Conservation (phyloP, 73 alveolate genomes). For the Paramecium primaurelia region DNA sequence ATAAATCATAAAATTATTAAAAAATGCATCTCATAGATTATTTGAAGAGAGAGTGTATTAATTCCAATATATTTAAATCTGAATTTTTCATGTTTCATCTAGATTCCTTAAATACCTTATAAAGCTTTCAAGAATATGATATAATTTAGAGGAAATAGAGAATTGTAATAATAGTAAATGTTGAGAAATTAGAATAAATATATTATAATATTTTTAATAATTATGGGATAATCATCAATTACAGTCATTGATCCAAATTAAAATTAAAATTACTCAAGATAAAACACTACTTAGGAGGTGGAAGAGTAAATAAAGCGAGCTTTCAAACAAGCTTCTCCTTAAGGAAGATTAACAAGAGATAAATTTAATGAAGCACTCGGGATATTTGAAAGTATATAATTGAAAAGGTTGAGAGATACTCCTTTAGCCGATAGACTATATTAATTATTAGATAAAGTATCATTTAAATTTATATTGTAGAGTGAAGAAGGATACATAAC, state of each 20-base stretch:
- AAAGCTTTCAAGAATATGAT: too few relatives aligned
- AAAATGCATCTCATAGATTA: too few relatives aligned
- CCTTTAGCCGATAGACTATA: slow-evolving; percentile 53
- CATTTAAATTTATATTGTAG: background rate
- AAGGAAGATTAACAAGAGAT: slow-evolving; percentile 44
- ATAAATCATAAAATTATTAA: too few relatives aligned
- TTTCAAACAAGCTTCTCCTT: background rate
- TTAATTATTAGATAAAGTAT: slow-evolving; percentile 37
- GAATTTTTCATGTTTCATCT: too few relatives aligned
- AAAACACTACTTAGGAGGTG: background rate
- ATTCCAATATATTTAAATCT: too few relatives aligned
- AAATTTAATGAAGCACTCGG: slow-evolving; percentile 58
- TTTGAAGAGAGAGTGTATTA: too few relatives aligned
- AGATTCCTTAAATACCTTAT: too few relatives aligned
- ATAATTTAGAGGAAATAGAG: too few relatives aligned
- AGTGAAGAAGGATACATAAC: slow-evolving; percentile 2
- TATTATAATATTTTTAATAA: background rate
- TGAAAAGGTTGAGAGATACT: slow-evolving; percentile 44
- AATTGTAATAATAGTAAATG: too few relatives aligned
- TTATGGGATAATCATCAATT: slow-evolving; percentile 36
- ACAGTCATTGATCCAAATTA: slow-evolving; percentile 10
- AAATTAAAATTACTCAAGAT: background rate
- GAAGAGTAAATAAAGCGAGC: slow-evolving; percentile 55
- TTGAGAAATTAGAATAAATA: background rate
- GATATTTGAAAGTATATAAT: slow-evolving; percentile 32